Evolutionary conservation across 257 asterid species (phyloP).

Genomic region (Plantago major): DNA sequence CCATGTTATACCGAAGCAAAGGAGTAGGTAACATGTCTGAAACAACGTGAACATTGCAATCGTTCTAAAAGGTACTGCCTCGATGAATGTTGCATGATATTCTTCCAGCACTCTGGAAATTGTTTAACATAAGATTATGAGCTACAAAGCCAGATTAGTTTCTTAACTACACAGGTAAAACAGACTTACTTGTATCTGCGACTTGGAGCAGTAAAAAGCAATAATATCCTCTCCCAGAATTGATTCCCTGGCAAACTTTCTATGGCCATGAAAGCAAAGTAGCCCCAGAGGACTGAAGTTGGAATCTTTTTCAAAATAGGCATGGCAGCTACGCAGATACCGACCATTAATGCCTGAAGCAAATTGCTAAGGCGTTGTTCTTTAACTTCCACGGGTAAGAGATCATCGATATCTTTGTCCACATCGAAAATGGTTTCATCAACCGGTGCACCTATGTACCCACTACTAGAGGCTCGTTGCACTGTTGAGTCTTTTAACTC

Average conservation of each 20-base stretch:
- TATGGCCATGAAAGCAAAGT: conserved; percentile 98
- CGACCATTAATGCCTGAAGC: conserved; percentile 84
- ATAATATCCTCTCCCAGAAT: conserved; percentile 92
- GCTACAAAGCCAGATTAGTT: background rate
- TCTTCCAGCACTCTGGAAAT: conserved; percentile 70
- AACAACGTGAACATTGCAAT: conserved; percentile 84
- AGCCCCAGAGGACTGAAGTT: conserved; percentile 95
- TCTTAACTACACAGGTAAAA: background rate
- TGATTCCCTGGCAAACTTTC: conserved; percentile 98
- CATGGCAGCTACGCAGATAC: conserved; percentile 84
- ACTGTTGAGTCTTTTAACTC: conserved; percentile 82
- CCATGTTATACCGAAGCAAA: conserved; percentile 95
- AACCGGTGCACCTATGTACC: conserved; percentile 80
- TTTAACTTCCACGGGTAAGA: conserved; percentile 88
- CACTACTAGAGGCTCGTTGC: conserved; percentile 63
- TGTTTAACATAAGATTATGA: background rate
- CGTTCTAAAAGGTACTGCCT: conserved; percentile 89
- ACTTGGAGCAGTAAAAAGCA: conserved; percentile 87
- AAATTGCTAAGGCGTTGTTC: conserved; percentile 95
- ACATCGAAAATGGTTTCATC: conserved; percentile 75
- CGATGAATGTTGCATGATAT: conserved; percentile 76
- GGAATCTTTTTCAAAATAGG: conserved; percentile 86
- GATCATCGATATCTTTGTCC: conserved; percentile 86
- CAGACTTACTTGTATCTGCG: conserved; percentile 75
- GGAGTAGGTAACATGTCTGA: conserved; percentile 74